phyloP scores from a whole-genome alignment of 2,329 filamentous ascomycete species.

The Phoma herbarum region DNA sequence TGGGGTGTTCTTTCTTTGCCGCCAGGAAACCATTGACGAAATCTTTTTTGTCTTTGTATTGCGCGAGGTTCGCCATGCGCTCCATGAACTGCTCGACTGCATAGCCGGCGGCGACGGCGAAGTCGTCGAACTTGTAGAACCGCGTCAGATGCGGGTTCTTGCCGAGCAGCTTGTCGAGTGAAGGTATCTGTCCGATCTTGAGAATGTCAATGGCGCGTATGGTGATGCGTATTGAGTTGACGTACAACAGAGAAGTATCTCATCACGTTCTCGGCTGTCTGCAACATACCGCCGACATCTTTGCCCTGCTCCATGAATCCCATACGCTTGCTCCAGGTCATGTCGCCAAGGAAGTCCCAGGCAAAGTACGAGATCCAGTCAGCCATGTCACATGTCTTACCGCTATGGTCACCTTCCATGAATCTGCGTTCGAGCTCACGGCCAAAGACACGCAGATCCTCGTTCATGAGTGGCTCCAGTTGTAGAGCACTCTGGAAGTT shows the following conservation, averaged over 20 bases:
- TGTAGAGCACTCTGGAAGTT: slow-evolving; percentile 36
- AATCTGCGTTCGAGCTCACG: slow-evolving; percentile 39
- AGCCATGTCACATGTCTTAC: slow-evolving; percentile 43
- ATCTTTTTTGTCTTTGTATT: slow-evolving; percentile 32
- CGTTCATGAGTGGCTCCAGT: slow-evolving; percentile 40
- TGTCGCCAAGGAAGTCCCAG: slow-evolving; percentile 49
- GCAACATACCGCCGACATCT: slow-evolving; percentile 50
- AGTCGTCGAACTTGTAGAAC: slow-evolving; percentile 34
- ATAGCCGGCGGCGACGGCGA: slow-evolving; percentile 34
- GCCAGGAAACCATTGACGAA: slow-evolving; percentile 36
- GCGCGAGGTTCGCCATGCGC: slow-evolving; percentile 28
- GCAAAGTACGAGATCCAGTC: slow-evolving; percentile 47
- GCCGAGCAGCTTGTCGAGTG: slow-evolving; percentile 37
- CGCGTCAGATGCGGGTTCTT: slow-evolving; percentile 34
- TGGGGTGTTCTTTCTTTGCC: slow-evolving; percentile 27
- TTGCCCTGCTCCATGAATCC: slow-evolving; percentile 54
- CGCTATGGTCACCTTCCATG: slow-evolving; percentile 34
- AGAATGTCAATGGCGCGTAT: not conserved
- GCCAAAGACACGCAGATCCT: slow-evolving; percentile 34
- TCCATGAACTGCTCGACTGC: slow-evolving; percentile 33
- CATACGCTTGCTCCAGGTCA: slow-evolving; percentile 54
- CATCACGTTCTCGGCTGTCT: slow-evolving; percentile 49
- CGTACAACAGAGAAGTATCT: slow-evolving; percentile 40
- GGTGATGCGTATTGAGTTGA: not conserved
- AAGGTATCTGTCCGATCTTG: slow-evolving; percentile 44